Evolutionary conservation across 805 yeast species (phyloP).

Genomic region (Tetrapisispora arboricola): DNA sequence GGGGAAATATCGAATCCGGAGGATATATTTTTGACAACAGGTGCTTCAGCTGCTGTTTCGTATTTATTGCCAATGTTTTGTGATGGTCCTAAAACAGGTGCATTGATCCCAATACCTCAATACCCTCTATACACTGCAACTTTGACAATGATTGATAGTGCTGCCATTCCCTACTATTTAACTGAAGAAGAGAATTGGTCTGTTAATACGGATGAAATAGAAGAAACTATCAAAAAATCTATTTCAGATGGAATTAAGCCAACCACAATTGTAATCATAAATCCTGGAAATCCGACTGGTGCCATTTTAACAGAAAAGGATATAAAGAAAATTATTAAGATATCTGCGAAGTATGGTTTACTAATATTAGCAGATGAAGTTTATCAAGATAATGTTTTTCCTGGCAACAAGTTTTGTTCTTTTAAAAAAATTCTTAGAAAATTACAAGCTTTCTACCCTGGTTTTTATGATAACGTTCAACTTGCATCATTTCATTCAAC

Average conservation of each 20-base stretch:
- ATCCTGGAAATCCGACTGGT: slow-evolving; percentile 99
- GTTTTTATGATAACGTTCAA: slow-evolving; percentile 59
- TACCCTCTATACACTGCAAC: slow-evolving; percentile 95
- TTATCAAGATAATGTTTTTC: slow-evolving; percentile 84
- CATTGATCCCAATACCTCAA: slow-evolving; percentile 94
- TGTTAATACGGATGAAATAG: slow-evolving; percentile 57
- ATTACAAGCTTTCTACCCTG: slow-evolving; percentile 44
- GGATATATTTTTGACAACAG: slow-evolving; percentile 75
- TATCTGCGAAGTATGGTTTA: slow-evolving; percentile 77
- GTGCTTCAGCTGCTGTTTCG: slow-evolving; percentile 92
- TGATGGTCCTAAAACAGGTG: slow-evolving; percentile 55
- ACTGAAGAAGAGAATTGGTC: slow-evolving; percentile 81
- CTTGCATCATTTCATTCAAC: slow-evolving; percentile 94
- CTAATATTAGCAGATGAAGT: slow-evolving; percentile 95
- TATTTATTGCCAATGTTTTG: slow-evolving; percentile 64
- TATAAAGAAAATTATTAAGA: slow-evolving; percentile 57
- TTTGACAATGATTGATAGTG: slow-evolving; percentile 67
- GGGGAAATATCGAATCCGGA: slow-evolving; percentile 58
- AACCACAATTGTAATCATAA: slow-evolving; percentile 79
- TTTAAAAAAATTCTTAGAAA: slow-evolving; percentile 67
- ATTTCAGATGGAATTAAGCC: slow-evolving; percentile 46
- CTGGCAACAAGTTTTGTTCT: slow-evolving; percentile 66
- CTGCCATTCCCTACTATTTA: slow-evolving; percentile 75
- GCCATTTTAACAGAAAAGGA: slow-evolving; percentile 55
- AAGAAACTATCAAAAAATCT: slow-evolving; percentile 40